Conservation (phyloP, 2,329 filamentous ascomycete genomes). For the Alternaria incomplexa region DNA sequence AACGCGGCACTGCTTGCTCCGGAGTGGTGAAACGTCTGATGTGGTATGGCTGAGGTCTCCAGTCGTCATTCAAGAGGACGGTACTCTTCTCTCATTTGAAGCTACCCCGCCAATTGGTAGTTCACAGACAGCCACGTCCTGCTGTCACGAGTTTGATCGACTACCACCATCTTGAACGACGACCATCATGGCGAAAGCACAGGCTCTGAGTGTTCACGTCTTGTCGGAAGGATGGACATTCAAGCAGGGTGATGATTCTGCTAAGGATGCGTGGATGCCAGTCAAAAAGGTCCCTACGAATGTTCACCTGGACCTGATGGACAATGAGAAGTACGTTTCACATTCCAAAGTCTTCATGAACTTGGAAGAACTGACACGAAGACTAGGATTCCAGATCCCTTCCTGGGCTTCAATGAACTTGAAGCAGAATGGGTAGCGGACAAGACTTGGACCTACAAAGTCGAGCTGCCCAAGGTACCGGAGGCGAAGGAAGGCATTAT, state of each 20-base stretch:
- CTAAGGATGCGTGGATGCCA: conserved; percentile 52
- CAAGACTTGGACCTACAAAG: conserved; percentile 55
- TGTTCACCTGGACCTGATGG: conserved; percentile 56
- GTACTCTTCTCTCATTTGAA: too few species aligned
- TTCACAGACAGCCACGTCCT: neutral
- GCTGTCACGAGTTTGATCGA: conserved; percentile 2
- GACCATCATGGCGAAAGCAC: conserved; percentile 33
- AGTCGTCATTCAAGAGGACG: conserved; percentile 6
- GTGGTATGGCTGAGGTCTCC: conserved; percentile 26
- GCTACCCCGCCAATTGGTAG: conserved; percentile 14
- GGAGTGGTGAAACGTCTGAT: conserved; percentile 30
- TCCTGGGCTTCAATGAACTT: conserved; percentile 58
- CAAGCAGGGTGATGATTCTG: conserved; percentile 52
- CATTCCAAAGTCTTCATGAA: neutral
- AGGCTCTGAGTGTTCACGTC: conserved; percentile 33
- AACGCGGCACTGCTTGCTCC: conserved; percentile 35
- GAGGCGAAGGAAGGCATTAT: conserved; percentile 35
- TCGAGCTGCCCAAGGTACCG: conserved; percentile 46
- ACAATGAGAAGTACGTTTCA: conserved; percentile 52
- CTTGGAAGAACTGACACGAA: neutral
- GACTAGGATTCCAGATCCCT: conserved; percentile 56
- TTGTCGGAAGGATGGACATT: conserved; percentile 53
- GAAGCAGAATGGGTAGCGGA: conserved; percentile 58
- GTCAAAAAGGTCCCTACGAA: conserved; percentile 56
- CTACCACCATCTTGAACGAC: neutral